Conservation (phyloP, 176 grass and related monocot species). For the Paspalum notatum region DNA sequence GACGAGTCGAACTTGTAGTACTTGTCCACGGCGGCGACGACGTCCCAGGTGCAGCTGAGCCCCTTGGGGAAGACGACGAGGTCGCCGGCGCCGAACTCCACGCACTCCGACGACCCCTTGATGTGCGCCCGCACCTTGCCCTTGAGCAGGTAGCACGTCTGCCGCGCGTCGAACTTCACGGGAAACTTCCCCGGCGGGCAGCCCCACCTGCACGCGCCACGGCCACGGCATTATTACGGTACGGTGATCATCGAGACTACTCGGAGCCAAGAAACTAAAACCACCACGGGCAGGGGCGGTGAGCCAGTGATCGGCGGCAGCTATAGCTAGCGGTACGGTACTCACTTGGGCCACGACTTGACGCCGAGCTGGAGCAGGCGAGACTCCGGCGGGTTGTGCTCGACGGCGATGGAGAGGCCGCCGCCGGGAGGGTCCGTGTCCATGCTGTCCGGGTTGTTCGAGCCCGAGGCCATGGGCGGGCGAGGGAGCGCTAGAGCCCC, state of each 20-base stretch:
- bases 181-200: conserved; percentile 83
- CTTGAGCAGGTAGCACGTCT: conserved; percentile 90
- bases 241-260: neutral
- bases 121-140: conserved; percentile 76
- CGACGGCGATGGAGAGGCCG: conserved; percentile 58
- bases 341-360: conserved; percentile 97
- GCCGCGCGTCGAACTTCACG: conserved; percentile 78
- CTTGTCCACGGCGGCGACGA: conserved; percentile 79
- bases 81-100: conserved; percentile 93
- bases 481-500: neutral
- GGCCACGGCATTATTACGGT: neutral
- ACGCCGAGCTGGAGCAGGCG: conserved; percentile 80
- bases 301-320: neutral
- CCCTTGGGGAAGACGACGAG: conserved; percentile 93
- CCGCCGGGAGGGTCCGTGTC: conserved; percentile 53
- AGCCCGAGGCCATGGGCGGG: conserved; percentile 61
- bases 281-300: neutral
- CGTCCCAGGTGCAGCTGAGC: conserved; percentile 90
- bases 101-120: conserved; percentile 72
- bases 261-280: neutral
- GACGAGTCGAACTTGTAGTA: conserved; percentile 94
- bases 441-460: conserved; percentile 61
- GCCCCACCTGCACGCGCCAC: conserved; percentile 57
- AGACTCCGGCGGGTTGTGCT: conserved; percentile 64
- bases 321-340: neutral